Conservation (phyloP, 1,284 basidiomycete species). For the Hemileia vastatrix region DNA sequence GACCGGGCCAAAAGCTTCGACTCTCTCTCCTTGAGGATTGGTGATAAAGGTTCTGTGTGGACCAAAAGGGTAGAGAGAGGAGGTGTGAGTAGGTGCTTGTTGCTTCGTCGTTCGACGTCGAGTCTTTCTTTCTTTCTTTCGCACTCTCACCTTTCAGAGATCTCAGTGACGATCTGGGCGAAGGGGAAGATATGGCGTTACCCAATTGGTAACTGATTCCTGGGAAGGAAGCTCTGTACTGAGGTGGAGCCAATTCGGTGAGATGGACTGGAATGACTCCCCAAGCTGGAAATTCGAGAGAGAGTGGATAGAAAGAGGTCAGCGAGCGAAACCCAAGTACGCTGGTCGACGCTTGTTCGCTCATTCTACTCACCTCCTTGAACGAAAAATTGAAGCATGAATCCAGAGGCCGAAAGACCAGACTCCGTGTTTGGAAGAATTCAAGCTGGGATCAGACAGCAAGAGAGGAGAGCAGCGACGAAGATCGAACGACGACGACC, state of each 20-base stretch:
- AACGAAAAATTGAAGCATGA: slow-evolving; percentile 30
- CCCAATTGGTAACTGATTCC: slow-evolving; percentile 35
- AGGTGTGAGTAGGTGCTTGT: background rate
- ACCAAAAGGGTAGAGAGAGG: background rate
- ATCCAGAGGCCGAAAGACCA: slow-evolving; percentile 32
- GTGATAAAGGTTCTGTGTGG: too few species aligned
- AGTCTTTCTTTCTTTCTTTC: too few species aligned
- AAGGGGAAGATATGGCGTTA: slow-evolving; percentile 44
- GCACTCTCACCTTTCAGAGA: slow-evolving; percentile 25
- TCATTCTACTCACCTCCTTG: slow-evolving; percentile 21
- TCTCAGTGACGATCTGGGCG: slow-evolving; percentile 33
- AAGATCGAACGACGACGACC: slow-evolving; percentile 31
- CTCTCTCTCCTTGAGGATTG: too few species aligned
- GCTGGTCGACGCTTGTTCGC: too few species aligned
- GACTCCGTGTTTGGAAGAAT: slow-evolving; percentile 28
- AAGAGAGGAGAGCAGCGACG: slow-evolving; percentile 25
- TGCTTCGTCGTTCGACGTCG: background rate
- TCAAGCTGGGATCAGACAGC: slow-evolving; percentile 34
- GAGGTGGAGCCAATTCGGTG: slow-evolving; percentile 28
- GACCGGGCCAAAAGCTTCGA: too few species aligned
- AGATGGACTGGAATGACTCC: slow-evolving; percentile 35
- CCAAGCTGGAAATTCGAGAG: slow-evolving; percentile 27
- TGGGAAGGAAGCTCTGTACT: slow-evolving; percentile 31
- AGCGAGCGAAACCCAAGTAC: too few species aligned
- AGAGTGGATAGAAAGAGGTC: too few species aligned